Evolutionary conservation across 2,329 filamentous ascomycete species (phyloP).

Genomic region (Verticillium dahliae): DNA sequence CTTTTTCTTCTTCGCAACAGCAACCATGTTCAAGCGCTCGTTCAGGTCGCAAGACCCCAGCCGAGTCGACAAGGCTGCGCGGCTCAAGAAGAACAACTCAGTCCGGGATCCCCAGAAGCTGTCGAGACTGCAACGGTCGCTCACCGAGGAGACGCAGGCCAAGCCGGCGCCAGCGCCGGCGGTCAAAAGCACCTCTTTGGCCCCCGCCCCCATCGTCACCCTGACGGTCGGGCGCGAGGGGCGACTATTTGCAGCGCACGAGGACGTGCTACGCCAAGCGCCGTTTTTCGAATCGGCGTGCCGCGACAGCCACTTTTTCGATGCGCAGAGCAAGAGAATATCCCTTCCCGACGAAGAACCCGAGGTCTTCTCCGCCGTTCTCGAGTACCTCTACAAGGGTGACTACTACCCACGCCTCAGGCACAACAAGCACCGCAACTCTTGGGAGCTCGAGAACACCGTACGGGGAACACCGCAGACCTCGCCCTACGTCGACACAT

Average conservation of each 20-base stretch:
- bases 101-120: conserved; percentile 70
- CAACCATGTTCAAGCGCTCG: conserved; percentile 85
- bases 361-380: conserved; percentile 85
- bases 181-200: conserved; percentile 19
- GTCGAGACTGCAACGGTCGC: conserved; percentile 79
- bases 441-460: conserved; percentile 82
- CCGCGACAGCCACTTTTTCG: conserved; percentile 61
- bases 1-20: conserved; percentile 9
- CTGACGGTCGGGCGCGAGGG: conserved; percentile 77
- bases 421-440: conserved; percentile 78
- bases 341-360: conserved; percentile 73
- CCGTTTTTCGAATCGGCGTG: conserved; percentile 74
- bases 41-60: conserved; percentile 60
- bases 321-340: conserved; percentile 70
- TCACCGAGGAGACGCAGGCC: conserved; percentile 49
- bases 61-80: conserved; percentile 82
- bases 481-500: conserved; percentile 44
- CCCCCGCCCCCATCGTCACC: conserved; percentile 72
- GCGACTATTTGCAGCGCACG: conserved; percentile 89
- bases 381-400: conserved; percentile 96
- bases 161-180: conserved; percentile 39
- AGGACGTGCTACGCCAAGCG: conserved; percentile 82
- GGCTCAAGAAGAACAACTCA: conserved; percentile 65
- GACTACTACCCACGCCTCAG: conserved; percentile 90
- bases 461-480: conserved; percentile 32